phyloP scores from a whole-genome alignment of 176 grass and related monocot species.

The Oryza glumipatula region DNA sequence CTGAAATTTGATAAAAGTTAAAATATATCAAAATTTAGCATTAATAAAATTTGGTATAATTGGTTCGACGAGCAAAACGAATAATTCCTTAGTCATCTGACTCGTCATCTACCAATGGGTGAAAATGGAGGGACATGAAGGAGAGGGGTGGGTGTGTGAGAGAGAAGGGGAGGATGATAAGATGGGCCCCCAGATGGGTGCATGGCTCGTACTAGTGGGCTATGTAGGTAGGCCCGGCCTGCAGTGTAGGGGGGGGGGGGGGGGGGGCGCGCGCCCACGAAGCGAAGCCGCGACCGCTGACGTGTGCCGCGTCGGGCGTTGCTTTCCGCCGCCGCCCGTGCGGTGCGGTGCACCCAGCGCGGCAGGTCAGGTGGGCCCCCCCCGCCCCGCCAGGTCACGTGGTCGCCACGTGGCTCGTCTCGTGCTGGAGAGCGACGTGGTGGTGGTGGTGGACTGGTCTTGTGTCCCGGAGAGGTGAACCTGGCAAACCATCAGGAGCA shows the following conservation, averaged over 20 bases:
- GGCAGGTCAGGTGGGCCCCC: neutral
- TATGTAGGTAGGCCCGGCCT: neutral
- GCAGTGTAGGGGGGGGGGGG: too few species aligned
- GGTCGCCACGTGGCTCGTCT: conserved; percentile 29
- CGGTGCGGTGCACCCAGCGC: conserved; percentile 40
- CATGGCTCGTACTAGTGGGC: too few species aligned
- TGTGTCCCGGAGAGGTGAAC: conserved; percentile 13
- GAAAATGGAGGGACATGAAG: too few species aligned
- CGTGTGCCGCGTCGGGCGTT: conserved; percentile 8
- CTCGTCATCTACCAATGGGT: too few species aligned
- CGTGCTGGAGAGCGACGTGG: neutral
- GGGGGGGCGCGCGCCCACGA: neutral
- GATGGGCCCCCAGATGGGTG: neutral
- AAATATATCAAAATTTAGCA: too few species aligned
- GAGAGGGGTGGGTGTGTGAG: too few species aligned
- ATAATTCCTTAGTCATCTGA: too few species aligned
- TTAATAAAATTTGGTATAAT: too few species aligned
- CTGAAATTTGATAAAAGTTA: too few species aligned
- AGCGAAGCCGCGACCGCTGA: neutral
- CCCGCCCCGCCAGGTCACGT: neutral
- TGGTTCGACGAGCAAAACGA: too few species aligned
- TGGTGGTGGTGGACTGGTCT: neutral
- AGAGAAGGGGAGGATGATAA: neutral
- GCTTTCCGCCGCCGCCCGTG: conserved; percentile 46
- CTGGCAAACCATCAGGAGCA: neutral